phyloP scores from a whole-genome alignment of 2,329 filamentous ascomycete species.

The Triangularia verruculosa region DNA sequence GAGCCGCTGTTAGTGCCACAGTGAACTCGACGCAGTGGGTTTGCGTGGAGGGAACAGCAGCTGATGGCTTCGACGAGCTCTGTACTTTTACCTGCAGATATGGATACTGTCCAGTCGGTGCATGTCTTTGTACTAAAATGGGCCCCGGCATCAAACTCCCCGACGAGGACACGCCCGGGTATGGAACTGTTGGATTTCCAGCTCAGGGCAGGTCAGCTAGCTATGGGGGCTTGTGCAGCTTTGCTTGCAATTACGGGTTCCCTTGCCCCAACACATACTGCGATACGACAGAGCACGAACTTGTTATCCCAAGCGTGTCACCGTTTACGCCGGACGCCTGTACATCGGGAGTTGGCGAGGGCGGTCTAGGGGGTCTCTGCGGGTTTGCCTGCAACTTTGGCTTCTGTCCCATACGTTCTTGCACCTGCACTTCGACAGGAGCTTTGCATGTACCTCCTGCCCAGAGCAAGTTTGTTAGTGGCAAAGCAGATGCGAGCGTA shows the following conservation, averaged over 20 bases:
- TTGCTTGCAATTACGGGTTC: slow-evolving; percentile 20
- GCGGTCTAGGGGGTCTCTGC: neutral
- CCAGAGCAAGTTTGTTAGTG: neutral
- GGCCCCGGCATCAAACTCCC: slow-evolving; percentile 10
- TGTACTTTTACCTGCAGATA: slow-evolving; percentile 30
- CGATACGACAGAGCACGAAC: neutral
- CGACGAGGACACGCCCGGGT: neutral
- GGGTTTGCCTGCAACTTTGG: slow-evolving; percentile 4
- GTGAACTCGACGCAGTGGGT: slow-evolving; percentile 5
- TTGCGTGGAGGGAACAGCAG: slow-evolving; percentile 28
- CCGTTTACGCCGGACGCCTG: slow-evolving; percentile 8
- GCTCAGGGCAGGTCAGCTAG: slow-evolving; percentile 14
- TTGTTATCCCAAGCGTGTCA: neutral
- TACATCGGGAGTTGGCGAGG: neutral
- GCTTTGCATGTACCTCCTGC: neutral
- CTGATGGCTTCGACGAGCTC: slow-evolving; percentile 23
- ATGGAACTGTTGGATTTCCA: slow-evolving; percentile 22
- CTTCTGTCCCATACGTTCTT: slow-evolving; percentile 7
- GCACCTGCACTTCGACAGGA: neutral
- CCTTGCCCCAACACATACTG: slow-evolving; percentile 17
- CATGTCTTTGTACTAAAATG: slow-evolving; percentile 27
- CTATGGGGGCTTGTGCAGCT: slow-evolving; percentile 25
- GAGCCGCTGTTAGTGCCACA: neutral
- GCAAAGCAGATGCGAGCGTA: neutral
- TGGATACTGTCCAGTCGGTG: slow-evolving; percentile 30